These are phyloP conservation scores for Neurospora sp. DNA, from an alignment of 495 filamentous ascomycete species.

Conservation along the genomic window DNA sequence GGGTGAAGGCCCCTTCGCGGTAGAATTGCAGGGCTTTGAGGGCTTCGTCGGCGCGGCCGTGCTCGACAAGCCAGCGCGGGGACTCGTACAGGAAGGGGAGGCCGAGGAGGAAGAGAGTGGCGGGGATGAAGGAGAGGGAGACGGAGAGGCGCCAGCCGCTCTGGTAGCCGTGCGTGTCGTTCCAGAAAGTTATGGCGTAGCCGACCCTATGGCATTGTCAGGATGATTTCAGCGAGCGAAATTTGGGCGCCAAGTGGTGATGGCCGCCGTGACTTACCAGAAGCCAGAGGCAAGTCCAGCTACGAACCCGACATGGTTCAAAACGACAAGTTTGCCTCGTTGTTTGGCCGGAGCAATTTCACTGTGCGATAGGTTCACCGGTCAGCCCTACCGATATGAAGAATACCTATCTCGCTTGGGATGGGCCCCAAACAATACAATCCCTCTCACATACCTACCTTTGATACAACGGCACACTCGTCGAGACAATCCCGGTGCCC, in stretches of 20 bases:
- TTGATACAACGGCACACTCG: slow-evolving; percentile 47
- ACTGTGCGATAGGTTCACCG: slow-evolving; percentile 11
- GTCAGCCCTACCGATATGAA: slow-evolving; percentile 1
- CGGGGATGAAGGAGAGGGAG: slow-evolving; percentile 34
- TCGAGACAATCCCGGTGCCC: slow-evolving; percentile 43
- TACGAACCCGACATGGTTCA: slow-evolving; percentile 49
- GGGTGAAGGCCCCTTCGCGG: slow-evolving; percentile 30
- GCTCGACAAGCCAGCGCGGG: slow-evolving; percentile 42
- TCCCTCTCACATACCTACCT: slow-evolving; percentile 32
- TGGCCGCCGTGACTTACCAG: slow-evolving; percentile 30
- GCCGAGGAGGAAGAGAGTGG: slow-evolving; percentile 31
- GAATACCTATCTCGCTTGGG: neutral
- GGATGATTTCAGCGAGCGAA: neutral
- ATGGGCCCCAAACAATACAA: neutral
- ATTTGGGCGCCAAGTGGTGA: neutral
- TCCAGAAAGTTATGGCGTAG: slow-evolving; percentile 36
- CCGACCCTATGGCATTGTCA: slow-evolving; percentile 27
- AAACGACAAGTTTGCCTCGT: slow-evolving; percentile 44
- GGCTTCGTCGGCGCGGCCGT: slow-evolving; percentile 28
- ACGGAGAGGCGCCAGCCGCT: slow-evolving; percentile 39
- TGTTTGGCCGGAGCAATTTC: slow-evolving; percentile 44
- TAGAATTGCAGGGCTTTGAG: slow-evolving; percentile 31
- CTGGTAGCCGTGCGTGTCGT: slow-evolving; percentile 15
- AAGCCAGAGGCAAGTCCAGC: slow-evolving; percentile 41
- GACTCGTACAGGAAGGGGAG: slow-evolving; percentile 42